Conservation (phyloP, 805 yeast species). For the Hanseniaspora taiwanica region DNA sequence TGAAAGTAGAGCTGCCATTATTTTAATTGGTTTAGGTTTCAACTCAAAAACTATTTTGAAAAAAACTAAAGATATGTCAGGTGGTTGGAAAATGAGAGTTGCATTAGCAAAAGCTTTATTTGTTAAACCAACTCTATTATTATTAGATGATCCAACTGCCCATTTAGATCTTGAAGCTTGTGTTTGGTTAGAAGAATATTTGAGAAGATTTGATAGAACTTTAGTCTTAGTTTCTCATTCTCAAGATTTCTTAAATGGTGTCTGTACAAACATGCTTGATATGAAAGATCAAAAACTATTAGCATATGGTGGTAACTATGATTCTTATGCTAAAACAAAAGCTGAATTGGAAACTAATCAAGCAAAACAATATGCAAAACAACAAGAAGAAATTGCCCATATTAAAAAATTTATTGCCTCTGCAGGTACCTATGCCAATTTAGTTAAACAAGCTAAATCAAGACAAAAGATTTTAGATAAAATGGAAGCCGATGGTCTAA, state of each 20-base stretch:
- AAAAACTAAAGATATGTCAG: constrained; percentile 97
- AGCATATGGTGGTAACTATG: constrained; percentile 96
- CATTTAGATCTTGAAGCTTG: constrained; percentile 98
- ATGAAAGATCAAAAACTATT: constrained; percentile 73
- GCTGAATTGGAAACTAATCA: constrained; percentile 89
- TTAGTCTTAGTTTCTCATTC: constrained; percentile 94
- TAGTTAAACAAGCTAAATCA: constrained; percentile 97
- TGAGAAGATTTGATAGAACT: constrained; percentile 87
- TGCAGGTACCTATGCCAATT: constrained; percentile 98
- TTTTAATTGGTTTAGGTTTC: constrained; percentile 95
- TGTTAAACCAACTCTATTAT: constrained; percentile 89
- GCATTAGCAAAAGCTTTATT: constrained; percentile 95
- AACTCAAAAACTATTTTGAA: constrained; percentile 73
- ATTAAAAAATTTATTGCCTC: constrained; percentile 98
- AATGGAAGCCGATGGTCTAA: constrained; percentile 99
- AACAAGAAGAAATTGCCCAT: constrained; percentile 97
- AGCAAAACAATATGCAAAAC: constrained; percentile 93
- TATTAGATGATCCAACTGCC: constrained; percentile 98
- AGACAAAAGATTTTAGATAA: constrained; percentile 98
- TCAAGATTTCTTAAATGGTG: constrained; percentile 98
- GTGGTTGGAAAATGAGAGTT: constrained; percentile 99
- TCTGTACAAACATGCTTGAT: constrained; percentile 94
- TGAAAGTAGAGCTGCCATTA: constrained; percentile 91
- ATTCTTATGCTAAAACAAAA: constrained; percentile 90
- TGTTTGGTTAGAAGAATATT: constrained; percentile 98